Percentiles rank a stretch among this genome's conserved stretches.
phyloP scores from a whole-genome alignment of 1,284 basidiomycete species.

The Exobasidium rhododendri region DNA sequence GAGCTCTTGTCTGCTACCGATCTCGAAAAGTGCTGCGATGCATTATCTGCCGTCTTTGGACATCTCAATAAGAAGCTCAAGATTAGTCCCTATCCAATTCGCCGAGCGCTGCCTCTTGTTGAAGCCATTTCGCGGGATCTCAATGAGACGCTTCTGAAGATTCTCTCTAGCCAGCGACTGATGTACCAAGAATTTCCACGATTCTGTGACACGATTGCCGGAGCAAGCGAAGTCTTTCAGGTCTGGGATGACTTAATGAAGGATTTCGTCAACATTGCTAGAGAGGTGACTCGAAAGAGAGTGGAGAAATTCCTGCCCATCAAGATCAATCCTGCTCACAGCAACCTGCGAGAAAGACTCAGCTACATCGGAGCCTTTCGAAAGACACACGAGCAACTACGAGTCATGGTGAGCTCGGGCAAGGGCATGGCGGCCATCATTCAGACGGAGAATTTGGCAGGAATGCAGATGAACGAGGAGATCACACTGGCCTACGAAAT shows the following conservation, averaged over 20 bases:
- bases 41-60: constrained; percentile 78
- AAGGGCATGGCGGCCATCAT: constrained; percentile 61
- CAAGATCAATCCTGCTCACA: constrained; percentile 86
- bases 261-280: constrained; percentile 94
- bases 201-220: constrained; percentile 78
- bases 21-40: constrained; percentile 87
- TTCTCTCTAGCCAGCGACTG: constrained; percentile 82
- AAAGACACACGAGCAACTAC: constrained; percentile 94
- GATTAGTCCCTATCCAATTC: constrained; percentile 79
- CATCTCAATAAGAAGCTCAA: constrained; percentile 93
- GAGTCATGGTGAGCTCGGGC: constrained; percentile 93
- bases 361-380: constrained; percentile 83
- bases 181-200: constrained; percentile 91
- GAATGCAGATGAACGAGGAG: constrained; percentile 87
- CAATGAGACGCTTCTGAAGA: constrained; percentile 86
- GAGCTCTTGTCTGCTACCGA: constrained; percentile 94
- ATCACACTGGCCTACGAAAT: constrained; percentile 86
- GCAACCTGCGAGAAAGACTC: constrained; percentile 82
- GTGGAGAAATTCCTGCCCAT: constrained; percentile 94
- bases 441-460: constrained; percentile 61
- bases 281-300: constrained; percentile 88
- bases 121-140: constrained; percentile 97
- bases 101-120: constrained; percentile 88
- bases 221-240: constrained; percentile 77
- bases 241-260: constrained; percentile 97